A percentile compares a stretch with the other conserved stretches of the same genome.
These are phyloP conservation scores for Colletotrichum melonis DNA, from an alignment of 2,329 filamentous ascomycete species.

Conservation along the genomic window DNA sequence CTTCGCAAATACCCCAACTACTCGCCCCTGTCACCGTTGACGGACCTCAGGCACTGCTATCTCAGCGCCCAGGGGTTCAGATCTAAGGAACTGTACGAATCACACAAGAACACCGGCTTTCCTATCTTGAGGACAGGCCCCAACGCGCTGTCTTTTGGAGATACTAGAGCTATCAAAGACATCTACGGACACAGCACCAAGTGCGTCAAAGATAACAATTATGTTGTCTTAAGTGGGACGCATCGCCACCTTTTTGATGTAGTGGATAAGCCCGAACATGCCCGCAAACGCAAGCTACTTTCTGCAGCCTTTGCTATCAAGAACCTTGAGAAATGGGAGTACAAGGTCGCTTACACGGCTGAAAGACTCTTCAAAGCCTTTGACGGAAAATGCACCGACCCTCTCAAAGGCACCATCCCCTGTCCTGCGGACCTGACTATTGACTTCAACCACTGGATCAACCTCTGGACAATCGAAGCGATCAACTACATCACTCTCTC, in stretches of 20 bases:
- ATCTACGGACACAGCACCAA: slow-evolving; percentile 63
- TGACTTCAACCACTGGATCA: slow-evolving; percentile 63
- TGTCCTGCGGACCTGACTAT: slow-evolving; percentile 55
- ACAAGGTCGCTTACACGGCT: slow-evolving; percentile 64
- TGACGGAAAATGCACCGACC: slow-evolving; percentile 53
- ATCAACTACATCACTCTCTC: slow-evolving; percentile 67
- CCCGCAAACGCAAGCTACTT: slow-evolving; percentile 61
- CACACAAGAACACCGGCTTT: slow-evolving; percentile 54
- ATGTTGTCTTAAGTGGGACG: slow-evolving; percentile 55
- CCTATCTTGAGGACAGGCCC: slow-evolving; percentile 57
- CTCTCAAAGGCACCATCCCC: slow-evolving; percentile 44
- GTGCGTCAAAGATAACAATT: slow-evolving; percentile 61
- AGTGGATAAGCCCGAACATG: slow-evolving; percentile 62
- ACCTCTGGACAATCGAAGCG: slow-evolving; percentile 67
- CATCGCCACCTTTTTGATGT: slow-evolving; percentile 65
- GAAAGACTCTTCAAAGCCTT: slow-evolving; percentile 55
- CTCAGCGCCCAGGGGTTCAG: slow-evolving; percentile 43
- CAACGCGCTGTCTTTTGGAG: slow-evolving; percentile 54
- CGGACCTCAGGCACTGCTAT: neutral
- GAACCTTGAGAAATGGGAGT: slow-evolving; percentile 65
- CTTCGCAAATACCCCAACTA: neutral
- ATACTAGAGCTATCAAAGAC: slow-evolving; percentile 56
- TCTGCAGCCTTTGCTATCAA: slow-evolving; percentile 63
- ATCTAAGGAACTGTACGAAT: slow-evolving; percentile 52
- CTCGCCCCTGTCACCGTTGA: neutral